phyloP scores from a whole-genome alignment of 805 yeast species.

The Komagataella pseudopastoris region DNA sequence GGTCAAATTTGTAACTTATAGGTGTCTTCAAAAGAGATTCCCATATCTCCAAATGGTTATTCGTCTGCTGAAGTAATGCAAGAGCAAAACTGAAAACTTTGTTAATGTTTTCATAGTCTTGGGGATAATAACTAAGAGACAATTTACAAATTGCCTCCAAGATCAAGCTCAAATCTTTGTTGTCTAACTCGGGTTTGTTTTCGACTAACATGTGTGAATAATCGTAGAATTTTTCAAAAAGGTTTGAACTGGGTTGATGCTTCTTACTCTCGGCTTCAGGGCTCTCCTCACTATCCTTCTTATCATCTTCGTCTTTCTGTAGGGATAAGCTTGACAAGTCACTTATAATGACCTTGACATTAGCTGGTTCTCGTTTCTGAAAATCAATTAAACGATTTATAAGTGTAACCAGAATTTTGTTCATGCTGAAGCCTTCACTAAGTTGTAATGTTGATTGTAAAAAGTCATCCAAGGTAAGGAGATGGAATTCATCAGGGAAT shows the following conservation, averaged over 20 bases:
- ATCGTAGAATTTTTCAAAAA: constrained; percentile 55
- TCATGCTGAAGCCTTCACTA: constrained; percentile 57
- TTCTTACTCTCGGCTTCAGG: constrained; percentile 4
- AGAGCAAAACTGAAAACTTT: constrained; percentile 42
- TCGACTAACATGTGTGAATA: constrained; percentile 45
- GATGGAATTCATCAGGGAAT: constrained; percentile 87
- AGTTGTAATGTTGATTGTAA: constrained; percentile 53
- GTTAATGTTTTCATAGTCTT: constrained; percentile 46
- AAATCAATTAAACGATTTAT: constrained; percentile 57
- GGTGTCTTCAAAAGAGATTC: constrained; percentile 18
- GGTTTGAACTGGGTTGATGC: constrained; percentile 8
- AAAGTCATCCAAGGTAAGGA: constrained; percentile 55
- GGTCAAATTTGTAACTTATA: constrained; percentile 32
- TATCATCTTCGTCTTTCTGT: background rate
- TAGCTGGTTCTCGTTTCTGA: constrained; percentile 24
- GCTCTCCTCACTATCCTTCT: constrained; percentile 3
- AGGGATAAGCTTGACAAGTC: constrained; percentile 1
- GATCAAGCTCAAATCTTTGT: constrained; percentile 51
- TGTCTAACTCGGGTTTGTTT: constrained; percentile 49
- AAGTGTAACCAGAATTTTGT: constrained; percentile 53
- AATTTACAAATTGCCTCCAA: constrained; percentile 54
- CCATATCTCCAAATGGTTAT: constrained; percentile 21
- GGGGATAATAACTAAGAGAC: constrained; percentile 54
- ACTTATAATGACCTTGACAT: constrained; percentile 1
- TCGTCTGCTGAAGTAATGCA: constrained; percentile 16